Evolutionary conservation across 2,329 filamentous ascomycete genomes (phyloP), one percentile per base, ranked within the genome.

Genomic region (Fusarium abutilonis): DNA sequence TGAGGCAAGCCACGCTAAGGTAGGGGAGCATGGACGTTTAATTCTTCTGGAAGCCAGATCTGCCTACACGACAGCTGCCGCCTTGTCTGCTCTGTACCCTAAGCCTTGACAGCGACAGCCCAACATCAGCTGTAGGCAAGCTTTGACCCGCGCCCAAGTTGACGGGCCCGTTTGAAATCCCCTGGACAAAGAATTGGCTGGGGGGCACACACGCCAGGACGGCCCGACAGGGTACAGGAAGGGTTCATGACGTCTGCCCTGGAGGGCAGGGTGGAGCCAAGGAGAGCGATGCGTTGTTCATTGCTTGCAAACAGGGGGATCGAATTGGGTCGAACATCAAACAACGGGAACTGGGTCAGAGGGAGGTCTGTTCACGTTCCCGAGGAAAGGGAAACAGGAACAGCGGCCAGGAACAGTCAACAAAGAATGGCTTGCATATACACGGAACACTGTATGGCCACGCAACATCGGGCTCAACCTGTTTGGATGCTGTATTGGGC

Each of bases 291-390:
- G 56, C 35, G 63, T 55, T 67, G 66, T 57, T 64, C 57, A 58
- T 48, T 64, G 60, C 52, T 55, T 61, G 34, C 21, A 52, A 53
- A 43, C 61, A 60, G 42, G 52, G 52, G 49, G 40, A 47, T 47
- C 23, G 23, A 26, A 36, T 55, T 67, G 59, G 56, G 51, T 68
- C 32, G 48, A 53, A 64, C 56, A 59, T 53, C 56, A 59, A 60
- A 50, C 55, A 59, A 23, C 55, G 43, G 67, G 51, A 66, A 45
- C 51, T 56, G 52, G 68, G 58, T 66, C 68, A 71, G 60, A 63
- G 48, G 61, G 65, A 70, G 68, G 68, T 56, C 68, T 71, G 68
- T 71, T 67, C 68, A 46, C 63, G 51, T 64, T 68, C 59, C 63
- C 63, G 67, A 70, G 57, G 55, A 67, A 55, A 67, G 60, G 60